Percentiles rank a stretch among this genome's conserved stretches.
These are phyloP conservation scores for Aspergillus bertholletiae DNA, from an alignment of 495 filamentous ascomycete genomes.

Conservation along the genomic window DNA sequence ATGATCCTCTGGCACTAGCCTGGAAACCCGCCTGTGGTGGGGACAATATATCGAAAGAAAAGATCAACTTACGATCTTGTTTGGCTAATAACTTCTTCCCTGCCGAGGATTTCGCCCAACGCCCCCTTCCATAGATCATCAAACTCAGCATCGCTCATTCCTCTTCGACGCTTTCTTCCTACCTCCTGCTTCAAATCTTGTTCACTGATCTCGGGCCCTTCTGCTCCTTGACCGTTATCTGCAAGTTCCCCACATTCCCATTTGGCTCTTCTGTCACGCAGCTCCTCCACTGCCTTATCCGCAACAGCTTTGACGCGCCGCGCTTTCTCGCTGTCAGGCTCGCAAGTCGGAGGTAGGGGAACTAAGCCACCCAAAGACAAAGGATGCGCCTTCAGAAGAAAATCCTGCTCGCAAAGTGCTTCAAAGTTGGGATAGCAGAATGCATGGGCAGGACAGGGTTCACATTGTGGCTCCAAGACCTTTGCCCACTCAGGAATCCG, in stretches of 20 bases:
- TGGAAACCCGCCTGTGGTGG: neutral
- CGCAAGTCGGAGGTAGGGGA: slow-evolving; percentile 88
- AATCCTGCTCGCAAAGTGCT: slow-evolving; percentile 80
- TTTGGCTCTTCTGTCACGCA: slow-evolving; percentile 80
- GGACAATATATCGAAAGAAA: slow-evolving; percentile 3
- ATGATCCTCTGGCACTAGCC: slow-evolving; percentile 26
- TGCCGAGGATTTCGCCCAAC: slow-evolving; percentile 74
- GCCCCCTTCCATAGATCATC: slow-evolving; percentile 88
- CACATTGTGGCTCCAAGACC: slow-evolving; percentile 74
- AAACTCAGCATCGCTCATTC: slow-evolving; percentile 82
- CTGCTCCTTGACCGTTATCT: slow-evolving; percentile 55
- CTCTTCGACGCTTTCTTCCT: slow-evolving; percentile 65
- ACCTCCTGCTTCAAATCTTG: slow-evolving; percentile 73
- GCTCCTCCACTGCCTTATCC: slow-evolving; percentile 80
- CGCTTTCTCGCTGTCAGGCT: slow-evolving; percentile 89
- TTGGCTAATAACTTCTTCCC: slow-evolving; percentile 75
- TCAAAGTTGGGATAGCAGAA: slow-evolving; percentile 77
- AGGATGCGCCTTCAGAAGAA: slow-evolving; percentile 79
- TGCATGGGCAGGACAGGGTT: slow-evolving; percentile 88
- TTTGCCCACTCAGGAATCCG: slow-evolving; percentile 65
- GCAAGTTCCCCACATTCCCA: slow-evolving; percentile 81
- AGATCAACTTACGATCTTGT: slow-evolving; percentile 69
- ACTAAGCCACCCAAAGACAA: slow-evolving; percentile 75
- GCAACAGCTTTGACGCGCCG: slow-evolving; percentile 82
- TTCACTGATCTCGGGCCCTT: slow-evolving; percentile 65